phyloP scores from a whole-genome alignment of 768 basidiomycete species.

The Daedaleopsis sinensis region DNA sequence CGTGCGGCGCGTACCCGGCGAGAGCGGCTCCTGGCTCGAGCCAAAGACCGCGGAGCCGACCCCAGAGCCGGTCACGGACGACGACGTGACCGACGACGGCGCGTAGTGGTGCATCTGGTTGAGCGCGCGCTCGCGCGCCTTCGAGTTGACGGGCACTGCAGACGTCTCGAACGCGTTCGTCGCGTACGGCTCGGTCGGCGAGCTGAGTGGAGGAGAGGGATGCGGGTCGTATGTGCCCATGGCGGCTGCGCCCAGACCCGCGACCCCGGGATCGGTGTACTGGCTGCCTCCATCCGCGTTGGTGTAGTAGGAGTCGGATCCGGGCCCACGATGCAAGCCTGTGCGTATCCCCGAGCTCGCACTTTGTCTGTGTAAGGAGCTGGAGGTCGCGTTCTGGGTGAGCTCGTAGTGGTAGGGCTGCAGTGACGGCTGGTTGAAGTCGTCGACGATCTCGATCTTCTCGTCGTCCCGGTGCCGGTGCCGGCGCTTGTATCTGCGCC shows the following conservation, averaged over 20 bases:
- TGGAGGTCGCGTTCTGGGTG: not conserved
- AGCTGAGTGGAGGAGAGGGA: not conserved
- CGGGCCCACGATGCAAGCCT: no score
- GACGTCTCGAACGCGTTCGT: not conserved
- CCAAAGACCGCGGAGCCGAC: slow-evolving; percentile 1
- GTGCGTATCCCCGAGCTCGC: no score
- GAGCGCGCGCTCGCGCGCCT: slow-evolving; percentile 8
- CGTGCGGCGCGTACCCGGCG: not conserved
- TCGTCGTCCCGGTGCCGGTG: not conserved
- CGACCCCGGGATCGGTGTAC: not conserved
- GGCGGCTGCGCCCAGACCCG: not conserved
- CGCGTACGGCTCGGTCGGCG: not conserved
- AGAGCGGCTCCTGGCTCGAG: slow-evolving; percentile 12
- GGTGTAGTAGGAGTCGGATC: no score
- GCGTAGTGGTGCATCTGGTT: slow-evolving; percentile 9
- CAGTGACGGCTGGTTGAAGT: slow-evolving; percentile 6
- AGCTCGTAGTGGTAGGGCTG: slow-evolving; percentile 3
- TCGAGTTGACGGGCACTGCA: not conserved
- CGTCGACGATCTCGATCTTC: slow-evolving; percentile 5
- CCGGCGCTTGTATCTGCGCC: not conserved
- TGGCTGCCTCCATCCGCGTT: not conserved
- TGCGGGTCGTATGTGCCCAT: not conserved
- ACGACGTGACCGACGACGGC: not conserved
- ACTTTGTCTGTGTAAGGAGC: not conserved
- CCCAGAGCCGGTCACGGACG: not conserved